Evolutionary conservation across 306 rosid genomes (phyloP), one percentile per base, ranked within the genome.

Genomic region (Vachellia pachyceras): DNA sequence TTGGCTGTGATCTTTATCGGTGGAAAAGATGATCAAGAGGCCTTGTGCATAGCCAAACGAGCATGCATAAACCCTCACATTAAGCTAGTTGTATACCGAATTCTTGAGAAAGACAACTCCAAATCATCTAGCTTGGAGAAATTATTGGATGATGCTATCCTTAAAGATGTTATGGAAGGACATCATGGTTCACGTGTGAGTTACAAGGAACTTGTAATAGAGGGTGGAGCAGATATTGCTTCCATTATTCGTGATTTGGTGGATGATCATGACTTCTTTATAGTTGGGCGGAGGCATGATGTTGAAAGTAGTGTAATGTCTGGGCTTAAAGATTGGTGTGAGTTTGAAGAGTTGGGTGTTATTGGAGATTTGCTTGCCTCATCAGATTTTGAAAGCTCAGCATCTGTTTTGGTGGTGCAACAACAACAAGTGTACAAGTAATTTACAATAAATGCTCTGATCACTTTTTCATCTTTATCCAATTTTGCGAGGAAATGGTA

Each of bases 351-450:
- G 80, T 76, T 92, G 15, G 97, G 97, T 44, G 84, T 39, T 1
- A 4, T 90, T 2, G 95, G 90, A 46, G 97, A 92, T 76, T 75
- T 89, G 86, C 94, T 92, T 22, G 83, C 94, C 20, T 86, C 97
- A 1, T 74, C 88, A 0, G 94, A 89, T 77, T 40, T 84, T 25
- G 25, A 77, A 37, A 75, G 64, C 13, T 72, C 6, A 57, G 88
- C 95, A 46, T 90, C 90, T 3, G 54, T 91, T 84, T 63, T 92
- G 66, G 95, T 92, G 3, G 80, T 90, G 49, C 94, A 89, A 64
- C 92, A n/a, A n/a, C n/a, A 83, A 57, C 82, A 75, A 71, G 11
- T 74, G 23, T 18, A 5, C 23, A 6, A 15, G 7, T 58, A 58
- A 7, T 58, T 58, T 36, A 36, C 41, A 49, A 64, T 60, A 3